These are phyloP conservation scores for Aspergillus felis DNA, from an alignment of 2,329 filamentous ascomycete species.

Conservation along the genomic window DNA sequence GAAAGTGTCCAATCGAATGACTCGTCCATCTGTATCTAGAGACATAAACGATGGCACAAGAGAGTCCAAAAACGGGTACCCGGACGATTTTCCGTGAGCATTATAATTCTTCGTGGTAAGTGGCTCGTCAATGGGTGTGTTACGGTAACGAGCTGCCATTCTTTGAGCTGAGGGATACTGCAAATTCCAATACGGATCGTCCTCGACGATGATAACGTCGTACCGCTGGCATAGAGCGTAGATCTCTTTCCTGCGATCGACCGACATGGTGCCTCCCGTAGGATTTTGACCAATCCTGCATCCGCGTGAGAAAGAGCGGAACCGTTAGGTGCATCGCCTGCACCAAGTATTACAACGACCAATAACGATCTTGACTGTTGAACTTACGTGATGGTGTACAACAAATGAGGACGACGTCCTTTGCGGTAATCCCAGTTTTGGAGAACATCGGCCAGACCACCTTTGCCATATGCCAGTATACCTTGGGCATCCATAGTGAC, in stretches of 20 bases:
- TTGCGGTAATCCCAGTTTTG: constrained; percentile 73
- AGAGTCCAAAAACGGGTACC: constrained; percentile 76
- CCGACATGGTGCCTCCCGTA: constrained; percentile 69
- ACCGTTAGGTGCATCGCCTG: constrained; percentile 3
- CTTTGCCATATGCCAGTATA: constrained; percentile 69
- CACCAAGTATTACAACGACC: not conserved
- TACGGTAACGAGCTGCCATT: constrained; percentile 30
- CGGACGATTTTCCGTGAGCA: constrained; percentile 51
- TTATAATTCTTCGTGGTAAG: constrained; percentile 39
- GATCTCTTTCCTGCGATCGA: constrained; percentile 70
- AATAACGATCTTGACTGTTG: not conserved
- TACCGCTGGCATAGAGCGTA: constrained; percentile 78
- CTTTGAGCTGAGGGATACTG: constrained; percentile 72
- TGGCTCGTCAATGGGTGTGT: constrained; percentile 25
- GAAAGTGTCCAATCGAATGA: constrained; percentile 87
- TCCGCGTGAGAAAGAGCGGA: not conserved
- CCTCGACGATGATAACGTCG: constrained; percentile 87
- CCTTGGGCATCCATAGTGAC: constrained; percentile 75
- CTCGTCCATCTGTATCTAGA: constrained; percentile 79
- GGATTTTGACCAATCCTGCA: constrained; percentile 82
- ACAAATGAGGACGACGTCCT: constrained; percentile 73
- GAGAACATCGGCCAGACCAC: constrained; percentile 72
- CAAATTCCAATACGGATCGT: constrained; percentile 94
- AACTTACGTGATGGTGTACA: constrained; percentile 86
- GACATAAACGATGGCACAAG: constrained; percentile 78